Conservation (phyloP, 805 yeast species). For the Yarrowia keelungensis region DNA sequence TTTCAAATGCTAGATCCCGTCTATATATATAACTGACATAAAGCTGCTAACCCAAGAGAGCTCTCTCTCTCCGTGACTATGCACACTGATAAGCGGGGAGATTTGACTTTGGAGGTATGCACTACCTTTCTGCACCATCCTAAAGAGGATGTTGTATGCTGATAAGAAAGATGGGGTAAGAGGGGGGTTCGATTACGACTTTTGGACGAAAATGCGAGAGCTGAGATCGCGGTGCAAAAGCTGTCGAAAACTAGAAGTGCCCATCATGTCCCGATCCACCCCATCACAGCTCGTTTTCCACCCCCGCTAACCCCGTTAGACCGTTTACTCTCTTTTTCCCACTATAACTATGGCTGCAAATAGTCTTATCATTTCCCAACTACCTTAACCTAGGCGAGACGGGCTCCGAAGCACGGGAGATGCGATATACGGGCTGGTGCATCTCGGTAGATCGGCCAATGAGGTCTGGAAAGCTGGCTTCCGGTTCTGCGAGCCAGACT, state of each 20-base stretch:
- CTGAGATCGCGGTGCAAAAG: no score
- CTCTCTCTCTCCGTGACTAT: not conserved
- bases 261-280: no score
- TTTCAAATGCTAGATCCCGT: no score
- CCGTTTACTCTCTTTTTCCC: no score
- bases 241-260: no score
- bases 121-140: constrained; percentile 21
- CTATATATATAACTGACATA: constrained; percentile 1
- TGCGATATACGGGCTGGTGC: not conserved
- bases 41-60: not conserved
- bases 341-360: no score
- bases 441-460: no score
- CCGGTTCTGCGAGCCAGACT: no score
- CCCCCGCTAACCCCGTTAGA: no score
- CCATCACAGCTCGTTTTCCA: no score
- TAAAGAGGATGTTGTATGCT: constrained; percentile 38
- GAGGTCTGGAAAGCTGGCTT: no score
- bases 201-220: not conserved
- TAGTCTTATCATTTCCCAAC: constrained; percentile 20
- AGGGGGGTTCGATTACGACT: not conserved
- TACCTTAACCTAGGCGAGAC: constrained; percentile 6
- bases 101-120: constrained; percentile 1
- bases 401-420: not conserved
- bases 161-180: not conserved
- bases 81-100: constrained; percentile 37